Base-by-base conservation (phyloP, 768 basidiomycete genomes). In the Trametes sanguinea region DNA sequence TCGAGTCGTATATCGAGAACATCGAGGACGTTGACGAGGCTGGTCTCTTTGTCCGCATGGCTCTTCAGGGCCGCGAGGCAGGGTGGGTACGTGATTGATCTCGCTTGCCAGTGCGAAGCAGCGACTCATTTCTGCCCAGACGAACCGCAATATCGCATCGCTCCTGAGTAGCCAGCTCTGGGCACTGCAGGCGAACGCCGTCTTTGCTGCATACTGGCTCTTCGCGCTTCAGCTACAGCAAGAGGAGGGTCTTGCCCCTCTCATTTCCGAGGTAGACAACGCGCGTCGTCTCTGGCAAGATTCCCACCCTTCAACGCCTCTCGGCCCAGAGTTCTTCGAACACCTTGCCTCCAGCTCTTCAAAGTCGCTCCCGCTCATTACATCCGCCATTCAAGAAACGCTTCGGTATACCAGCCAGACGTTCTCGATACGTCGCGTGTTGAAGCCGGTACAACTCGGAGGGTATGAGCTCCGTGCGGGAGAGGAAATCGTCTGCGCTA, bases 361-460 rank as follows among this genome's bases (percentile, higher is more conserved):
- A 22, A 54, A 54, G 32, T 30, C 51, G 4, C 64, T 71, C 16
- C 69, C 67, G 13, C 63, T 71, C 6, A 37, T 70, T 9, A 58
- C 51, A 11, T 69, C 70, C 33, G 65, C 68, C 2, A 69, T 73
- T 33, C 64, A 68, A 48, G 72, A 73, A 52, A 57, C 66, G 14
- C 58, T 73, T 14, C 69, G 71, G 2, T 53, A 48, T 27, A 33
- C 67, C 6, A 60, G 65, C 32, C 66, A 67, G 17, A 43, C 60
- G 5, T 65, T 64, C 43, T 67, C 68, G 4, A 68, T 70, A 0
- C 63, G 71, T 6, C 54, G 54, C 5, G 70, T 70, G 16, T 33
- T 46, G 16, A 54, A 47, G n/a, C 65, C 65, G 14, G 67, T 67
- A 8, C 54, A 37, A 11, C 57, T 67, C 8, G 67, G 42, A 1